Base-by-base conservation (phyloP, 257 asterid species). In the Jacaranda copaia region DNA sequence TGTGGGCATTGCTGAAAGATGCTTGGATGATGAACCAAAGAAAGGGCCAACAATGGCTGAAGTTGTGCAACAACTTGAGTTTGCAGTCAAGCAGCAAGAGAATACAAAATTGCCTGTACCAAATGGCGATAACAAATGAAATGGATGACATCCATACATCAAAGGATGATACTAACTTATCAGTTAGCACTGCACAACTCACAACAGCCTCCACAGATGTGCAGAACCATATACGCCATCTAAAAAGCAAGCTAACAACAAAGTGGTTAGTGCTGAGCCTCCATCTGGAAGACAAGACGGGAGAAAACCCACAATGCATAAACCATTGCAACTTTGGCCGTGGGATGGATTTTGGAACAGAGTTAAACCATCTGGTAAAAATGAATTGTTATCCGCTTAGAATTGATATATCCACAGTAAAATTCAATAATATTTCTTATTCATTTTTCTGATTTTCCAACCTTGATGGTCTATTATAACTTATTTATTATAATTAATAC, bases 1-100 rank as follows among this genome's bases (percentile, higher is more conserved):
- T 61, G 60, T 79, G 59, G 84, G 80, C 55, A 68, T 78, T 45
- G 85, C 84, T 3, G 79, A 68, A 8, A 83, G 80, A 72, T 81
- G 89, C 81, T 46, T 86, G 78, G 72, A 74, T 70, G 78, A 65
- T 19, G 52, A 46, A 40, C 45, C 45, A 40, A 40, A 40, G 89
- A 85, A 62, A 60, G 3, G 87, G 88, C 35, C 46, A 40, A 40
- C 45, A 40, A 40, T 40, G 45, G 45, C 45, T 40, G 7, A 40
- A 40, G 45, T 40, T 40, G 45, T 40, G 7, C 45, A 4, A 40
- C 45, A 40, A 40, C 45, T 40, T 40, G 45, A 40, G 3, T 40
- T 40, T 40, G 45, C 45, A 40, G 3, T 40, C 3, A 7, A 7
- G 45, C 45, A 40, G 45, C 5, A 40, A 40, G 45, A 40, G 45